Evolutionary conservation across 805 yeast genomes (phyloP).

Genomic region (Saccharomycopsis babjevae): DNA sequence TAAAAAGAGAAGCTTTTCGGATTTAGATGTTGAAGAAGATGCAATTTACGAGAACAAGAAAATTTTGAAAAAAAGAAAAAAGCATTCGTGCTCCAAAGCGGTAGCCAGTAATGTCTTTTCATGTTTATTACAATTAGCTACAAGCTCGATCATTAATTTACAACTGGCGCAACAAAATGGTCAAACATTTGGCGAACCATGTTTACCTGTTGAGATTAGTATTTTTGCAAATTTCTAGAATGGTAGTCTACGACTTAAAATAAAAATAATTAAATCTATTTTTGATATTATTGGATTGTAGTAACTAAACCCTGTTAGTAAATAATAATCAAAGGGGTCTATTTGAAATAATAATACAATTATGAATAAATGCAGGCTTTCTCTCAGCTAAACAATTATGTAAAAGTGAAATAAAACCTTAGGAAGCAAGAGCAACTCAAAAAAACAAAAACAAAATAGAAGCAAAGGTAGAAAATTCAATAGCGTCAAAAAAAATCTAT

Average conservation of each 20-base stretch:
- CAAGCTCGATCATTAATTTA: slow-evolving; percentile 2
- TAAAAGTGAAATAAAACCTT: neutral
- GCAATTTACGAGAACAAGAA: neutral
- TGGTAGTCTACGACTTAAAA: neutral
- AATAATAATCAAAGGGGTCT: neutral
- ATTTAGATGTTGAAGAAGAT: neutral
- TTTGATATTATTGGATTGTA: neutral
- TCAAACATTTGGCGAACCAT: neutral
- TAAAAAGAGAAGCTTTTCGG: neutral
- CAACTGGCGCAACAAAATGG: neutral
- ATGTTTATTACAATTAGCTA: slow-evolving; percentile 11
- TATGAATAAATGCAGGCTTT: neutral
- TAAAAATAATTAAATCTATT: neutral
- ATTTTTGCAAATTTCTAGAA: neutral
- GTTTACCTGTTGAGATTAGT: neutral
- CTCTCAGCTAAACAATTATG: neutral
- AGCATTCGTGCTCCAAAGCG: neutral
- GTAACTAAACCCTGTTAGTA: neutral
- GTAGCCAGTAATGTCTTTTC: slow-evolving; percentile 10
- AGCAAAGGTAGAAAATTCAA: neutral
- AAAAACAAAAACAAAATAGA: neutral
- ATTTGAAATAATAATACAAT: neutral
- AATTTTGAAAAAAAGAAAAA: neutral
- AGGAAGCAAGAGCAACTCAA: neutral
- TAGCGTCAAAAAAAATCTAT: slow-evolving; percentile 1